Evolutionary conservation across 192 early-diverging fungal species (phyloP).

Genomic region (Umbelopsis sp.): DNA sequence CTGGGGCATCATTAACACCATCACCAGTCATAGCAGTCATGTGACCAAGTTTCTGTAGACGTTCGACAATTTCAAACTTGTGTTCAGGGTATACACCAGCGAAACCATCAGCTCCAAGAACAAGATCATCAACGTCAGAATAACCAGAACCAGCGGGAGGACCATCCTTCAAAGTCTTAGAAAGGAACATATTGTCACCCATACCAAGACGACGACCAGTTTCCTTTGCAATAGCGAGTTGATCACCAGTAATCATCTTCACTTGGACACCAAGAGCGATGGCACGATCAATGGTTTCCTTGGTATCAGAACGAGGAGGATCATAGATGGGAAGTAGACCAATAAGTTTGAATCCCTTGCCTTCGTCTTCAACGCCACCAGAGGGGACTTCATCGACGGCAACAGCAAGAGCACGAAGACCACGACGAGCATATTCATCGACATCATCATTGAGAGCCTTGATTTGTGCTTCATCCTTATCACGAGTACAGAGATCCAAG

Average conservation of each 20-base stretch:
- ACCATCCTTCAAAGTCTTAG: conserved; percentile 62
- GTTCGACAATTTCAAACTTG: conserved; percentile 72
- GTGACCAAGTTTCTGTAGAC: conserved; percentile 64
- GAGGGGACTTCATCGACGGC: conserved; percentile 68
- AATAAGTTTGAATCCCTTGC: conserved; percentile 66
- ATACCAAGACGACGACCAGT: conserved; percentile 70
- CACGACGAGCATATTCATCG: conserved; percentile 66
- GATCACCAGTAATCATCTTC: conserved; percentile 96
- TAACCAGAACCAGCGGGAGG: conserved; percentile 62
- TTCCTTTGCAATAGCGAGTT: conserved; percentile 76
- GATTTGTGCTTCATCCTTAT: conserved; percentile 62
- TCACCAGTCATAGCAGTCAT: conserved; percentile 77
- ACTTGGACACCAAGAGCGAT: conserved; percentile 74
- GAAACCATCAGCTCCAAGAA: conserved; percentile 67
- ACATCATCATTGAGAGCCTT: conserved; percentile 56
- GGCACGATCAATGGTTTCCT: conserved; percentile 77
- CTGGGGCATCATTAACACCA: conserved; percentile 76
- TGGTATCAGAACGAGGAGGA: conserved; percentile 79
- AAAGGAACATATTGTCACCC: conserved; percentile 73
- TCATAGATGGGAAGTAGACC: conserved; percentile 77
- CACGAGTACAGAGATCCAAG: conserved; percentile 68
- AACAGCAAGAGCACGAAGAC: conserved; percentile 76
- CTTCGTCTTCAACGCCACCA: conserved; percentile 61
- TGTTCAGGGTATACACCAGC: conserved; percentile 69
- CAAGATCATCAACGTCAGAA: conserved; percentile 57